phyloP scores from a whole-genome alignment of 2,329 filamentous ascomycete species.

The Madurella fahalii region DNA sequence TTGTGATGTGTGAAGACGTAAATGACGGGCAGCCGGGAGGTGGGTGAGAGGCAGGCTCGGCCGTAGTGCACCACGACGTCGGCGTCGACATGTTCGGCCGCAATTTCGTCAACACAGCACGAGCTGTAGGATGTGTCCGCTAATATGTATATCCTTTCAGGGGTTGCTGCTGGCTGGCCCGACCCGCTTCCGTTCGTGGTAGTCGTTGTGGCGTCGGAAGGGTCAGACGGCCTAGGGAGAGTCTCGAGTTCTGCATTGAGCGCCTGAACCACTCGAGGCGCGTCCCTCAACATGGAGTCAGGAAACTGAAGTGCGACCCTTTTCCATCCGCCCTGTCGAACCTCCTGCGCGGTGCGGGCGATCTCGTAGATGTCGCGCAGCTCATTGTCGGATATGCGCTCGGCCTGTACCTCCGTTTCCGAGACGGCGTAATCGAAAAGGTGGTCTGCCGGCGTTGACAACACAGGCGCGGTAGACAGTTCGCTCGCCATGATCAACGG shows the following conservation, averaged over 20 bases:
- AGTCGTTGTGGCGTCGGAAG: neutral
- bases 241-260: slow-evolving; percentile 40
- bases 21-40: slow-evolving; percentile 78
- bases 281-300: slow-evolving; percentile 85
- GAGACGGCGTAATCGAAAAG: slow-evolving; percentile 47
- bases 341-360: slow-evolving; percentile 69
- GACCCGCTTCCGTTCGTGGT: neutral
- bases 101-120: slow-evolving; percentile 95
- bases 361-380: slow-evolving; percentile 80
- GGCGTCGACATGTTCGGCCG: slow-evolving; percentile 86
- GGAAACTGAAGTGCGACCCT: slow-evolving; percentile 92
- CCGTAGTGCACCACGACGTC: slow-evolving; percentile 95
- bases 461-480: slow-evolving; percentile 52
- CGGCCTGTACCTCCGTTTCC: slow-evolving; percentile 30
- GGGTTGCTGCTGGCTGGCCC: slow-evolving; percentile 8
- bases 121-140: slow-evolving; percentile 96
- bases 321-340: slow-evolving; percentile 66
- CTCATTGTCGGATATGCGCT: slow-evolving; percentile 56
- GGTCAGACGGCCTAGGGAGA: neutral
- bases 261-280: slow-evolving; percentile 69
- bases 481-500: slow-evolving; percentile 41
- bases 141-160: slow-evolving; percentile 67
- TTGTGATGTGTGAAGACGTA: slow-evolving; percentile 80
- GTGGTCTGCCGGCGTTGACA: slow-evolving; percentile 61
- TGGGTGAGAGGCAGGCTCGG: slow-evolving; percentile 85